phyloP scores from a whole-genome alignment of 2,329 filamentous ascomycete species.

The Biscogniauxia sp. region DNA sequence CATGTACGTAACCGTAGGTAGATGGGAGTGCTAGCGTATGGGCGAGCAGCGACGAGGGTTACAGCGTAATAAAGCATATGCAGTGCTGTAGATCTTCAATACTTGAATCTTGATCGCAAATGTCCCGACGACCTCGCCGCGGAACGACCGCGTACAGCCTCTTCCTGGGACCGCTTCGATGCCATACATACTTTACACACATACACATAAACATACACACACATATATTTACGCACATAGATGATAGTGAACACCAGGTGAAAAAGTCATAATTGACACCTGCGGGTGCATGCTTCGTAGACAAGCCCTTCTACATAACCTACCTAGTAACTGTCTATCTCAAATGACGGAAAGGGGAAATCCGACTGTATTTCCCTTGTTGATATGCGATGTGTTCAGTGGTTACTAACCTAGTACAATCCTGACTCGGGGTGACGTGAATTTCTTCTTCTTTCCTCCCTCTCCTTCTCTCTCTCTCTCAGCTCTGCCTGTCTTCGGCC shows the following conservation, averaged over 20 bases:
- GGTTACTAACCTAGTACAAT: neutral
- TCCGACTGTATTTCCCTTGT: constrained; percentile 1
- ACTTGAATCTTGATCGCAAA: constrained; percentile 7
- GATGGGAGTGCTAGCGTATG: constrained; percentile 5
- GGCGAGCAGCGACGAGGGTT: neutral
- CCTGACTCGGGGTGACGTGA: neutral
- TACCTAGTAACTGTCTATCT: neutral
- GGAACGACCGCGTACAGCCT: neutral
- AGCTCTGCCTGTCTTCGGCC: neutral
- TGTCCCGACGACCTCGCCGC: neutral
- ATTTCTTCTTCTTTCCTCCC: neutral
- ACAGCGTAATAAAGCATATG: constrained; percentile 10
- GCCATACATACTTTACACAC: too few species aligned
- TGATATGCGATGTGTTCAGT: neutral
- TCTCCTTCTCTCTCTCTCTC: too few species aligned
- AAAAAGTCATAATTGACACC: neutral
- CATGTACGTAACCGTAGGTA: constrained; percentile 14
- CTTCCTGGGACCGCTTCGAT: neutral
- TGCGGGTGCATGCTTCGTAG: neutral
- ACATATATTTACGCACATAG: neutral
- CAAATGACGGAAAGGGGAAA: constrained; percentile 1
- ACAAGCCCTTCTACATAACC: neutral
- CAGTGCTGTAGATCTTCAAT: constrained; percentile 21
- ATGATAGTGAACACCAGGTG: neutral
- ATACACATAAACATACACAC: too few species aligned